Evolutionary conservation across 495 filamentous ascomycete genomes (phyloP), one percentile per base, ranked within the genome.

Genomic region (Apiosordaria backusii): DNA sequence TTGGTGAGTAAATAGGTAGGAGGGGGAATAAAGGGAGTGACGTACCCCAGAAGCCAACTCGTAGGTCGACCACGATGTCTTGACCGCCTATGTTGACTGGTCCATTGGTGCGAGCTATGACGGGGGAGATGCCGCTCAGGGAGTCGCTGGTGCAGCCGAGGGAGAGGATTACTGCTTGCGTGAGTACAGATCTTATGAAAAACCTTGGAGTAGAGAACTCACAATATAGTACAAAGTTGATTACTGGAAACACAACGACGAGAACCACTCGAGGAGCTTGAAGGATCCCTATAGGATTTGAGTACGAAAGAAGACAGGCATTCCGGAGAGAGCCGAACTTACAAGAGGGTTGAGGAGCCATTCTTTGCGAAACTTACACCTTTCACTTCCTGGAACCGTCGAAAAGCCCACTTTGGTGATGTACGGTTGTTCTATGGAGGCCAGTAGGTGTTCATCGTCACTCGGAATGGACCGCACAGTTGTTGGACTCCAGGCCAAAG

Each of bases 251-350:
- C 9, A 68, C 27, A 22, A 72, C 25, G 2, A 70, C 61, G 13
- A 71, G 70, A 54, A 72, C 60, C 10, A 74, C 66, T 55, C 72
- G 65, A n/a, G 70, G 70, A 61, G 70, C 62, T 57, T 74, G 67
- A 55, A 71, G 65, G 50, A 70, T 68, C 69, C 70, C 70, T 74
- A 15, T 9, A 4, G 19, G 29, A 52, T 21, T 15, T 65, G 59
- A 21, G 61, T 59, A 18, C 19, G 18, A 35, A 16, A 16, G 40
- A 52, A 45, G 4, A 29, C 3, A 16, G n/a, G 0, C 25, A 0
- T 1, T 25, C 7, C 4, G 5, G 45, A 27, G 10, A 25, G 21
- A 22, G 57, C n/a, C 52, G 10, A 54, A 68, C 66, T 4, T 26
- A 71, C 69, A 63, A 22, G 64, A 55, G 22, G 64, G 53, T 57